These are phyloP conservation scores for Alternaria viburni DNA, from an alignment of 2,329 filamentous ascomycete genomes.

Conservation along the genomic window DNA sequence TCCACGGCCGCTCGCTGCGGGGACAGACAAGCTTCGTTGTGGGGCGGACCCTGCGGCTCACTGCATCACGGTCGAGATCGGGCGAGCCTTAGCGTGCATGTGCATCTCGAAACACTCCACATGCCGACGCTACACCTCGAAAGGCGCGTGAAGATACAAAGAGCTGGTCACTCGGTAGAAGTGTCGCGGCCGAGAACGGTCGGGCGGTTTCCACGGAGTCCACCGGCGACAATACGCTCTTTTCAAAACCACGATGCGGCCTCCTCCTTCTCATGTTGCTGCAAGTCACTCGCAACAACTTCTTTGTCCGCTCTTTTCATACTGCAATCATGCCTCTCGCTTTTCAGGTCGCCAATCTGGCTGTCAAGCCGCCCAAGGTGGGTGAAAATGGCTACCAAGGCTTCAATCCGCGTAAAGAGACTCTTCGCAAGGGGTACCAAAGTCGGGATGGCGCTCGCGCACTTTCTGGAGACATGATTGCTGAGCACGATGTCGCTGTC, in stretches of 20 bases:
- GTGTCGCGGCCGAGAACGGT: slow-evolving; percentile 9
- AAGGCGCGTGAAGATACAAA: background rate
- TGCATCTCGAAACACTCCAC: slow-evolving; percentile 1
- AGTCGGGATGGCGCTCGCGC: slow-evolving; percentile 5
- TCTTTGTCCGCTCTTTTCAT: background rate
- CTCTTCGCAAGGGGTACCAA: slow-evolving; percentile 8
- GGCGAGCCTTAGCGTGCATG: background rate
- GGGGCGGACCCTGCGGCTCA: background rate
- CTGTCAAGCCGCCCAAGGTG: slow-evolving; percentile 10
- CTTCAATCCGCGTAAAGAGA: slow-evolving; percentile 15
- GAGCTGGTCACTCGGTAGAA: background rate
- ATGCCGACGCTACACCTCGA: background rate
- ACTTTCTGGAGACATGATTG: slow-evolving; percentile 9
- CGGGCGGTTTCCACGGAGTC: background rate
- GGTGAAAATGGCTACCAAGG: slow-evolving; percentile 16
- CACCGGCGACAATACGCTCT: background rate
- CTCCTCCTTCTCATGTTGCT: background rate
- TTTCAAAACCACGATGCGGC: slow-evolving; percentile 1
- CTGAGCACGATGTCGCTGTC: slow-evolving; percentile 12
- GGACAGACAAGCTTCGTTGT: background rate
- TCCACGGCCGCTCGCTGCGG: slow-evolving; percentile 7
- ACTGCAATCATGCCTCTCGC: slow-evolving; percentile 2
- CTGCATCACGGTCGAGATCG: slow-evolving; percentile 11
- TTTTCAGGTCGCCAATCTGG: slow-evolving; percentile 15
- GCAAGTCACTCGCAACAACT: background rate